Evolutionary conservation across 2,329 filamentous ascomycete genomes (phyloP).

Genomic region (Sarocladiaceae sp.): DNA sequence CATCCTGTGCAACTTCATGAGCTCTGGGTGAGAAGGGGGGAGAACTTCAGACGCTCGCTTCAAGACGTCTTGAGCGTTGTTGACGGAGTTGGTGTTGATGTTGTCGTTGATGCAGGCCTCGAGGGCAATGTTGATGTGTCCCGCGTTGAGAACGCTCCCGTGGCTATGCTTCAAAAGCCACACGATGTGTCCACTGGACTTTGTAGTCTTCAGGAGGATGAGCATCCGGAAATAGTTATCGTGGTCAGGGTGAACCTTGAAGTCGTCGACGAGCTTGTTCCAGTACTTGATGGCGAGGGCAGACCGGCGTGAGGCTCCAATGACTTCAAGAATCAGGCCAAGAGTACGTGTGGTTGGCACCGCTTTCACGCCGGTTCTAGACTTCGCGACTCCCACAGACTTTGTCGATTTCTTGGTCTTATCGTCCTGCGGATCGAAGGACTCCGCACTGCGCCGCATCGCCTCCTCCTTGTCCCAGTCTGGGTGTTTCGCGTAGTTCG

Average conservation of each 20-base stretch:
- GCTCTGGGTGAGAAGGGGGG: conserved; percentile 43
- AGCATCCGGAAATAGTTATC: conserved; percentile 69
- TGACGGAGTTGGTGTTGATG: conserved; percentile 66
- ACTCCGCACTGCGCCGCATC: not conserved
- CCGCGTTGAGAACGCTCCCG: conserved; percentile 33
- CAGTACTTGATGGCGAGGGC: conserved; percentile 72
- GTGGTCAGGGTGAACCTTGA: conserved; percentile 65
- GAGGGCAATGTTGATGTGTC: conserved; percentile 70
- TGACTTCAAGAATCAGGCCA: conserved; percentile 63
- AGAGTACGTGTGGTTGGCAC: conserved; percentile 55
- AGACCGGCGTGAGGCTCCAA: conserved; percentile 55
- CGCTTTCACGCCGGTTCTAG: conserved; percentile 22
- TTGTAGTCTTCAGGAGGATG: conserved; percentile 59
- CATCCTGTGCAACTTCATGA: conserved; percentile 31
- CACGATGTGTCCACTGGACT: conserved; percentile 59
- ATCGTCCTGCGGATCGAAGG: not conserved
- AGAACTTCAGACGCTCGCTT: conserved; percentile 50
- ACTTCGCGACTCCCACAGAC: conserved; percentile 13
- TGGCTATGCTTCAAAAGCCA: conserved; percentile 56
- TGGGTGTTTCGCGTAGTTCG: conserved; percentile 41
- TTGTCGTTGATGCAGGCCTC: conserved; percentile 70
- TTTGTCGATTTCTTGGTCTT: conserved; percentile 9
- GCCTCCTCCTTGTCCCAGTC: conserved; percentile 15
- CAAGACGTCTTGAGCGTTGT: conserved; percentile 61
- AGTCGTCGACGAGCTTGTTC: conserved; percentile 60